Percentiles rank a stretch among this genome's conserved stretches.
Conservation (phyloP, 345 rosid species). For the Eucalyptus pumila region DNA sequence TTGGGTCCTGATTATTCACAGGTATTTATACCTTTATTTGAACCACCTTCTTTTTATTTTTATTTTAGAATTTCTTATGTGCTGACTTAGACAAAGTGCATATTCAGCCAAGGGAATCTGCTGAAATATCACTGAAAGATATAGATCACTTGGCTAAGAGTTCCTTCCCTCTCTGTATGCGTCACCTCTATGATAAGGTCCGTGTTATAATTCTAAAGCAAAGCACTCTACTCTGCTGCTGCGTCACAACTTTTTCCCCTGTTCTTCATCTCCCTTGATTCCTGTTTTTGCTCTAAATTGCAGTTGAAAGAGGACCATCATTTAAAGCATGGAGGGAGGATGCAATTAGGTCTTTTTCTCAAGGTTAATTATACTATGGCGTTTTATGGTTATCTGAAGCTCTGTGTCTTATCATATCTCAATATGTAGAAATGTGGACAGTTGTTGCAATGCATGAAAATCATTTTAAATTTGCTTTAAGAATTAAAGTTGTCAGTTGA, state of each 20-base stretch:
- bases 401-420: not conserved
- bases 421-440: not conserved
- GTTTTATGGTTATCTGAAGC: not conserved
- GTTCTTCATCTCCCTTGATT: not conserved
- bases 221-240: not conserved
- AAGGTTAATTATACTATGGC: constrained; percentile 34
- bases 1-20: constrained; percentile 88
- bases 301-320: constrained; percentile 95
- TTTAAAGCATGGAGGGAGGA: constrained; percentile 94
- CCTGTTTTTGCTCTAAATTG: not conserved
- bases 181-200: constrained; percentile 83
- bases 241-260: not conserved
- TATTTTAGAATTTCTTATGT: not conserved
- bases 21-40: constrained; percentile 18
- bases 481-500: not conserved
- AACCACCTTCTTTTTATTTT: not conserved
- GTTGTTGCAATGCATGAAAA: not conserved
- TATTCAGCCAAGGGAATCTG: constrained; percentile 58
- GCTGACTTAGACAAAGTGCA: not conserved
- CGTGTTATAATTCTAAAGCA: not conserved
- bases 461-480: not conserved
- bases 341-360: constrained; percentile 90
- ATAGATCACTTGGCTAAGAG: constrained; percentile 61
- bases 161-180: constrained; percentile 93
- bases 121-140: constrained; percentile 72